phyloP scores from a whole-genome alignment of 176 grass and related monocot genomes.

The Oryza nivara region DNA sequence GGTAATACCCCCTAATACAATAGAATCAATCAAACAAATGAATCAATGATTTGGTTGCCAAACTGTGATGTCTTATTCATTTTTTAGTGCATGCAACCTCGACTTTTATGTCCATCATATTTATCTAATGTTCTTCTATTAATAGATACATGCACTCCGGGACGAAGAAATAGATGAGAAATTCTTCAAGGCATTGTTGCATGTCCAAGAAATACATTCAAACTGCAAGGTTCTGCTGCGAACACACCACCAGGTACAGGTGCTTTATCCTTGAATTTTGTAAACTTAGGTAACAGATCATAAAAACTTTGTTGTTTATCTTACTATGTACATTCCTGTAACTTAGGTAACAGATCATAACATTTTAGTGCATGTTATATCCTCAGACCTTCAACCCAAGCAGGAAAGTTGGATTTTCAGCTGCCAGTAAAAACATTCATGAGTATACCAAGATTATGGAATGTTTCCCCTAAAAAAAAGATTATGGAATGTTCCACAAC shows the following conservation, averaged over 20 bases:
- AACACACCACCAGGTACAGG: conserved; percentile 92
- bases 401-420: neutral
- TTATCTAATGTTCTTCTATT: conserved; percentile 23
- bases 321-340: neutral
- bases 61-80: neutral
- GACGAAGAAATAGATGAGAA: conserved; percentile 91
- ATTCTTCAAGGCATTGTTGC: conserved; percentile 90
- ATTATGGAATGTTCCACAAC: too few relatives aligned
- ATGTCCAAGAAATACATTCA: conserved; percentile 99
- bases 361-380: neutral
- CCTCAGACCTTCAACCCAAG: neutral
- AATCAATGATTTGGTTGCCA: conserved; percentile 17
- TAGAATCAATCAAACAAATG: conserved; percentile 8
- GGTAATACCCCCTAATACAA: conserved; percentile 46
- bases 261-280: conserved; percentile 9
- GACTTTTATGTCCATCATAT: neutral
- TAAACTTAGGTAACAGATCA: conserved; percentile 19
- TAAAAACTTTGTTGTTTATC: neutral
- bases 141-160: conserved; percentile 86
- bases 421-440: neutral
- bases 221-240: conserved; percentile 95
- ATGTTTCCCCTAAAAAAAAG: too few relatives aligned
- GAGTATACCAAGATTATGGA: too few relatives aligned
- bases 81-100: neutral
- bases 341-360: conserved; percentile 20